phyloP scores from a whole-genome alignment of 169 alveolate genomes.

The Babesia bovis region DNA sequence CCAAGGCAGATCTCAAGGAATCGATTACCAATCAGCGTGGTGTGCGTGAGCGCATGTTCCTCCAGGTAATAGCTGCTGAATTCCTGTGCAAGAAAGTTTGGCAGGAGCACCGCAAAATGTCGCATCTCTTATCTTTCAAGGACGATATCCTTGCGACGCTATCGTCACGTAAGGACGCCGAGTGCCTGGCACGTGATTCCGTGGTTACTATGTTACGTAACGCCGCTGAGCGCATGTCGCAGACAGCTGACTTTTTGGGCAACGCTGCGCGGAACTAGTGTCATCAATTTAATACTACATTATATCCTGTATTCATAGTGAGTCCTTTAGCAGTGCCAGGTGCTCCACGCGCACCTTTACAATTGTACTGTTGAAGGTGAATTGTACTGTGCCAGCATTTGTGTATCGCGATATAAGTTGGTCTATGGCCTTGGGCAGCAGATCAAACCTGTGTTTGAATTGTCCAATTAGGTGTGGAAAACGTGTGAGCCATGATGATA shows the following conservation, averaged over 20 bases:
- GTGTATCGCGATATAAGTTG: constrained; percentile 30
- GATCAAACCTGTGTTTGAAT: constrained; percentile 3
- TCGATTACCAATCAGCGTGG: constrained; percentile 18
- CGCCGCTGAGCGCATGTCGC: constrained; percentile 16
- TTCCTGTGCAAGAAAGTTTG: constrained; percentile 33
- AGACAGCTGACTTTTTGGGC: constrained; percentile 27
- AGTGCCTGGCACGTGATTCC: background rate
- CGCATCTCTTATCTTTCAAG: constrained; percentile 3
- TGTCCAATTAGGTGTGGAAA: constrained; percentile 24
- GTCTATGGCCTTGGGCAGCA: constrained; percentile 9
- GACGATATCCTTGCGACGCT: background rate
- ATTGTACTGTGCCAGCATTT: constrained; percentile 29
- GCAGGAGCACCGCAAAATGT: constrained; percentile 24
- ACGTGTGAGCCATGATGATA: constrained; percentile 34
- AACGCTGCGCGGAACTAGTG: background rate
- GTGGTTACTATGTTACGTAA: constrained; percentile 1
- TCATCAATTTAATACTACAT: no score
- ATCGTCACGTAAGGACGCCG: background rate
- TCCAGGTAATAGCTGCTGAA: constrained; percentile 23
- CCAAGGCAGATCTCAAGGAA: background rate
- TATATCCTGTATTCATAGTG: no score
- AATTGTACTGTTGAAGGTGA: constrained; percentile 55
- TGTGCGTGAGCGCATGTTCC: constrained; percentile 2
- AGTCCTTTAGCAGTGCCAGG: background rate
- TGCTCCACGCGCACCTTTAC: constrained; percentile 26